Evolutionary conservation across 2,329 filamentous ascomycete genomes (phyloP), one percentile per base, ranked within the genome.

Genomic region (Colletotrichum simmondsii): DNA sequence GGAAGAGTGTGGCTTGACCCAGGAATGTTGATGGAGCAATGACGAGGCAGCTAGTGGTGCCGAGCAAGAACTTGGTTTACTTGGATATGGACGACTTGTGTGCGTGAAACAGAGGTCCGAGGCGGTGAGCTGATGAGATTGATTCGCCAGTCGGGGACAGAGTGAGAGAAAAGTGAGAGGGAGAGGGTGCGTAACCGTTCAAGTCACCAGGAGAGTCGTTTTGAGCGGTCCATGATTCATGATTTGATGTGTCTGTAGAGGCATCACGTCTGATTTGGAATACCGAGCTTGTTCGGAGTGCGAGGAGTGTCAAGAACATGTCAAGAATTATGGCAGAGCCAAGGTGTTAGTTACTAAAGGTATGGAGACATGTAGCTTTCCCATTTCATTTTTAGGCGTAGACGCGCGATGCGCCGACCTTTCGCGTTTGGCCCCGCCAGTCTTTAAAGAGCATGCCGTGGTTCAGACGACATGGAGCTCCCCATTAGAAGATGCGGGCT

Each of bases 391-490:
- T 49, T 49, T 8, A 10, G 46, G 32, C 26, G 46, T 46, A 70
- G 70, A 72, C 70, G 70, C 70, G 66, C 49, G 65, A 72, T 70
- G 70, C 70, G 70, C 70, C 26, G 59, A 32, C 8, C 49, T 24
- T 56, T 32, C 52, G 62, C 22, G 62, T 22, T 30, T 14, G 22
- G 42, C 42, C 32, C 59, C 65, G 32, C 56, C 37, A 53, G 59
- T 63, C 42, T 69, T 32, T n/a, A 22, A 24, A 56, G 28, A 61
- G 35, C 37, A 65, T 65, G 56, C 14, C 35, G 53, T 70, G 54
- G 54, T 70, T 65, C 70, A 70, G 66, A 65, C 37, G 60, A 52
- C 14, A 52, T 60, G 42, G 42, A 22, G 42, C 42, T 49, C 19
- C 24, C 54, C 26, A 59, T 60, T 35, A 56, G 22, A 64, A 65